Percentiles rank a stretch among this genome's conserved stretches.
Evolutionary conservation across 2,329 filamentous ascomycete species (phyloP).

Genomic region (Diaporthe australafricana): DNA sequence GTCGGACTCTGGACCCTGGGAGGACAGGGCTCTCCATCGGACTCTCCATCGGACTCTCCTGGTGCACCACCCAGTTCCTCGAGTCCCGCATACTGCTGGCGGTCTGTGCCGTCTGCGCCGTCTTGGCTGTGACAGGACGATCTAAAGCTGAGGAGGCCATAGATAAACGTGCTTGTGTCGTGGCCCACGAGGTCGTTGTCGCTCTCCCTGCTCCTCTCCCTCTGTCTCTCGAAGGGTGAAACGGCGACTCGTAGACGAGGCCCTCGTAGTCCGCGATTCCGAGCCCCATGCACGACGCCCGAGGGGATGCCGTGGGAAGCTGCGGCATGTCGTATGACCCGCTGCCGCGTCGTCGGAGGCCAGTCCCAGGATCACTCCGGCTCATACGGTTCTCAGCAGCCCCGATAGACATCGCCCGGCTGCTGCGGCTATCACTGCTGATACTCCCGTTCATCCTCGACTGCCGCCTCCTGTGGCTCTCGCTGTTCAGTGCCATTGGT

Average conservation of each 20-base stretch:
- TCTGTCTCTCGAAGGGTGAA: slow-evolving; percentile 50
- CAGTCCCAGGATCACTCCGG: slow-evolving; percentile 1
- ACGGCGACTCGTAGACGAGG: slow-evolving; percentile 49
- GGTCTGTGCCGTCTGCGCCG: slow-evolving; percentile 6
- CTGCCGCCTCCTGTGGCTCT: slow-evolving; percentile 27
- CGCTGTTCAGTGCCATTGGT: slow-evolving; percentile 26
- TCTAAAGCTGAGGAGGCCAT: neutral
- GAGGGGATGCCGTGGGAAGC: neutral
- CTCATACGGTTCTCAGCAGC: neutral
- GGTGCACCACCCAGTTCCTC: slow-evolving; percentile 20
- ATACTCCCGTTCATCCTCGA: slow-evolving; percentile 25
- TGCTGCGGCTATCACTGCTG: slow-evolving; percentile 12
- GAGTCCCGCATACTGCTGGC: slow-evolving; percentile 1
- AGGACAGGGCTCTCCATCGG: slow-evolving; percentile 21
- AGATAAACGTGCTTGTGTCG: slow-evolving; percentile 26
- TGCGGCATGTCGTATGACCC: neutral
- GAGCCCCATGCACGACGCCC: slow-evolving; percentile 40
- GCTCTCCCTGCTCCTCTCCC: neutral
- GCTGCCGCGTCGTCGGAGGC: neutral
- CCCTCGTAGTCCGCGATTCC: slow-evolving; percentile 48
- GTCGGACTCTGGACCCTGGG: neutral
- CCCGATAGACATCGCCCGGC: slow-evolving; percentile 4
- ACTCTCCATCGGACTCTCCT: slow-evolving; percentile 17
- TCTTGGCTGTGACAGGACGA: slow-evolving; percentile 25
- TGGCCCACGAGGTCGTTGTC: slow-evolving; percentile 39